Conservation (phyloP, 148 eudicot genomes). For the Persicaria maculosa region DNA sequence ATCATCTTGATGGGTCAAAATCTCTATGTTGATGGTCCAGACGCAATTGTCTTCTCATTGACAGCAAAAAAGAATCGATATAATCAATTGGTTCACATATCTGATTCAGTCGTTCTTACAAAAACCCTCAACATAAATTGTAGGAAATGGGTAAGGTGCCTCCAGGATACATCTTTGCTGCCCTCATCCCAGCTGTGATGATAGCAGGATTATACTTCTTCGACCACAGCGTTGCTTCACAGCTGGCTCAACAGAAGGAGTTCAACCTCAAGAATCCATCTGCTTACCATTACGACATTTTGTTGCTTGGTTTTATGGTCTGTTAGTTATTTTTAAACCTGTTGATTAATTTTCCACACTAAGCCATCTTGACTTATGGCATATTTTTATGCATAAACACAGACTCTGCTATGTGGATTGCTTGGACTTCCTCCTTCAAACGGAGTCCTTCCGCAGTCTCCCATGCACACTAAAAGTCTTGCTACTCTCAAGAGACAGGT, state of each 20-base stretch:
- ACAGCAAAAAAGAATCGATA: background rate
- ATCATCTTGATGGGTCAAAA: background rate
- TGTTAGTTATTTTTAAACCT: background rate
- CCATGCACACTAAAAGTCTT: conserved; percentile 91
- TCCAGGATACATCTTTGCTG: conserved; percentile 48
- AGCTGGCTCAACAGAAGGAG: conserved; percentile 89
- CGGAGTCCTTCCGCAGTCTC: conserved; percentile 93
- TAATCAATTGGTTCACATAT: background rate
- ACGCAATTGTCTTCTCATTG: background rate
- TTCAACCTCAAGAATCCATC: conserved; percentile 84
- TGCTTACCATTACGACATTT: conserved; percentile 74
- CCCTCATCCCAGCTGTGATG: conserved; percentile 86
- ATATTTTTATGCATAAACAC: background rate
- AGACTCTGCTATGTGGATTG: conserved; percentile 83
- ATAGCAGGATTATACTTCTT: conserved; percentile 90
- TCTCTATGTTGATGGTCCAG: background rate
- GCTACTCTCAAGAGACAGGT: conserved; percentile 84
- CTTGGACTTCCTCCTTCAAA: conserved; percentile 91
- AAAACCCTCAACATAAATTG: background rate
- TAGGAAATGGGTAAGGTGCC: conserved; percentile 88
- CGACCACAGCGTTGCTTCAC: conserved; percentile 93
- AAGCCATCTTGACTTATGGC: background rate
- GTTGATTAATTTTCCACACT: background rate
- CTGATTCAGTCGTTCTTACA: background rate
- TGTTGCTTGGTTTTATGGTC: conserved; percentile 84